Evolutionary conservation across 2,329 filamentous ascomycete species (phyloP), one percentile per base, ranked within the genome.

Genomic region (Camillea tinctor): DNA sequence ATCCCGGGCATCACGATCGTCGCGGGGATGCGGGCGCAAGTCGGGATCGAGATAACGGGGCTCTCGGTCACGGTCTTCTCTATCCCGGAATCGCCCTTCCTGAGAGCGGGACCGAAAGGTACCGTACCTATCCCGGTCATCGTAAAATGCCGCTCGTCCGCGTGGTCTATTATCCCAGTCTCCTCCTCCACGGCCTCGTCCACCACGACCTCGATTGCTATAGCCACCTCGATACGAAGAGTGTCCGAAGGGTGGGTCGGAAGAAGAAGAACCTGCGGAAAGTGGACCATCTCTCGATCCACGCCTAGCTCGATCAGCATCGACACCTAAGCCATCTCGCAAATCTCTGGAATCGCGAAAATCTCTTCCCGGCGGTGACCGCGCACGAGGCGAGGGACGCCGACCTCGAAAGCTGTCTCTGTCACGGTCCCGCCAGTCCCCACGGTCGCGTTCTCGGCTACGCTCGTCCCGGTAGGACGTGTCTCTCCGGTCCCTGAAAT

Each of bases 201-300:
- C 79, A 21, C 86, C 79, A 21, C 86, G 83, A 1, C 86, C 85
- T 56, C 83, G 79, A 24, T 76, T 72, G 60, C 84, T 84, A 5
- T 83, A 83, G 26, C 83, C 81, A 20, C 87, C 84, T 11, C 83
- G 82, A 57, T 82, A 81, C 8, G 82, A 80, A 9, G 80, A 79
- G 8, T 79, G 74, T 19, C 80, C 82, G 59, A 88, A 88, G 1
- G 84, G 80, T 13, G 85, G 82, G 63, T 93, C 90, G 0, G 89
- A 90, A 21, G 86, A 87, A 9, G 86, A 86, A 2, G 90, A 91
- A 4, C 88, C 88, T 19, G 88, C 88, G 1, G 89, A 90, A 21
- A 87, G 83, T 11, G 90, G 89, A 0, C 89, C 90, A 68, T 93
- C 90, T 68, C 90, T 82, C 8, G 89, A 92, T 17, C 84, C 87